A percentile compares a stretch with the other conserved stretches of the same genome.
Evolutionary conservation across 2,329 filamentous ascomycete species (phyloP).

Genomic region (Fusarium sulawesiense): DNA sequence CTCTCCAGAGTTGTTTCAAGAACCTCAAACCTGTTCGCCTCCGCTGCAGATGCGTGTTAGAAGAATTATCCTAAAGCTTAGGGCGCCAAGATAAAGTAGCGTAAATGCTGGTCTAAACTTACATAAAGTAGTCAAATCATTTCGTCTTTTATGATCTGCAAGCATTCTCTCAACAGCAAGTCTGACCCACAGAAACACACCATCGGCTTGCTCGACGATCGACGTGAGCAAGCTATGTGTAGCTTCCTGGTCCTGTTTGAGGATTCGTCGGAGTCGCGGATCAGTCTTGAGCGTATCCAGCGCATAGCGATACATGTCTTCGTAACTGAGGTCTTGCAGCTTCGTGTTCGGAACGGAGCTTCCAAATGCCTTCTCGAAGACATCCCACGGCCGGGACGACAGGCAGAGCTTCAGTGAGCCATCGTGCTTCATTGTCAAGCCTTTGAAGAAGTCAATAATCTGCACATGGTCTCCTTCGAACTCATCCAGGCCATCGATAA

Average conservation of each 20-base stretch:
- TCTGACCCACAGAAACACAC: constrained; percentile 24
- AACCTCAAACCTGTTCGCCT: neutral
- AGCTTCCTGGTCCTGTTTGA: neutral
- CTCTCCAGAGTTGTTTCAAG: neutral
- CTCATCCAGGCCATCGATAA: constrained; percentile 52
- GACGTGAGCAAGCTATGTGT: neutral
- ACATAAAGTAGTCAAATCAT: neutral
- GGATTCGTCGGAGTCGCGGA: neutral
- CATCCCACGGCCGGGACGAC: constrained; percentile 10
- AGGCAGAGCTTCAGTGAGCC: constrained; percentile 19
- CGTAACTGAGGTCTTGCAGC: constrained; percentile 16
- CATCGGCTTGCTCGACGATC: constrained; percentile 1
- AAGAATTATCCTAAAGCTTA: neutral
- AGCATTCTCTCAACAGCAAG: constrained; percentile 15
- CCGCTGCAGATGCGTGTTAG: neutral
- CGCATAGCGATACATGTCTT: constrained; percentile 14
- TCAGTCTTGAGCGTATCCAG: neutral
- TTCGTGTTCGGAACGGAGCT: constrained; percentile 10
- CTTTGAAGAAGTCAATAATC: constrained; percentile 46
- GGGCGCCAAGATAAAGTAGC: neutral
- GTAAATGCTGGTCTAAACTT: neutral
- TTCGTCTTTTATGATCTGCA: neutral
- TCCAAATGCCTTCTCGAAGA: constrained; percentile 11
- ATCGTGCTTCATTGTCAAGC: neutral
- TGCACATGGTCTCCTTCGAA: constrained; percentile 48